Conservation (phyloP, 331 rosid species). For the Malus hybrid region DNA sequence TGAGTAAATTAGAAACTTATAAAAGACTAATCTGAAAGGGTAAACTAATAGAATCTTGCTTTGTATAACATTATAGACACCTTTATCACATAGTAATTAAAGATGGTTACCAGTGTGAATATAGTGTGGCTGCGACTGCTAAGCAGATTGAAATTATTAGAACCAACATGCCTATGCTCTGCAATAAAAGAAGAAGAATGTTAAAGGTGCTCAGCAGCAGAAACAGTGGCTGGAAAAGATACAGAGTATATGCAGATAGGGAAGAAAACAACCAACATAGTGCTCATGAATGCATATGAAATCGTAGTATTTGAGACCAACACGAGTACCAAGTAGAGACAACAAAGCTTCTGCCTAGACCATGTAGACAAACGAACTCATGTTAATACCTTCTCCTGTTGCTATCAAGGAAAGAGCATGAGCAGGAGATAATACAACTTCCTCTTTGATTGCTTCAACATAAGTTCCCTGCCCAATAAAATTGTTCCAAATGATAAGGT, state of each 20-base stretch:
- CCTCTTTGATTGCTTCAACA: slow-evolving; percentile 60
- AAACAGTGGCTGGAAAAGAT: not conserved
- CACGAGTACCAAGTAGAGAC: not conserved
- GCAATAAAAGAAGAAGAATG: slow-evolving; percentile 16
- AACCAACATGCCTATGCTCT: slow-evolving; percentile 56
- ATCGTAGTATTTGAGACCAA: not conserved
- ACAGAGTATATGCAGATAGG: not conserved
- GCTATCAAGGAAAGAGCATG: slow-evolving; percentile 64
- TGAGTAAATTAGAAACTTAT: not conserved
- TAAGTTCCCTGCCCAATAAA: slow-evolving; percentile 42
- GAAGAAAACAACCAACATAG: not conserved
- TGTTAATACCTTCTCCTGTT: slow-evolving; percentile 43
- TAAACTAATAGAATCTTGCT: not conserved
- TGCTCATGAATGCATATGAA: not conserved
- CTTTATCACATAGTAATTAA: not conserved
- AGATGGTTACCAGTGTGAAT: slow-evolving; percentile 40
- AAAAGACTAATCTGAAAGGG: not conserved
- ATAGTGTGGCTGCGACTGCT: slow-evolving; percentile 59
- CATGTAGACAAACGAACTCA: slow-evolving; percentile 5
- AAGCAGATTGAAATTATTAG: slow-evolving; percentile 48
- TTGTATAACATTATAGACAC: not conserved
- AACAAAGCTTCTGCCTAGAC: slow-evolving; percentile 1
- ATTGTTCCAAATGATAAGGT: not conserved
- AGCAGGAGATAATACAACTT: slow-evolving; percentile 57
- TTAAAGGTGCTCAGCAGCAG: slow-evolving; percentile 10